Evolutionary conservation across 1,284 basidiomycete species (phyloP), one percentile per base, ranked within the genome.

Genomic region (Trichosporon sp.): DNA sequence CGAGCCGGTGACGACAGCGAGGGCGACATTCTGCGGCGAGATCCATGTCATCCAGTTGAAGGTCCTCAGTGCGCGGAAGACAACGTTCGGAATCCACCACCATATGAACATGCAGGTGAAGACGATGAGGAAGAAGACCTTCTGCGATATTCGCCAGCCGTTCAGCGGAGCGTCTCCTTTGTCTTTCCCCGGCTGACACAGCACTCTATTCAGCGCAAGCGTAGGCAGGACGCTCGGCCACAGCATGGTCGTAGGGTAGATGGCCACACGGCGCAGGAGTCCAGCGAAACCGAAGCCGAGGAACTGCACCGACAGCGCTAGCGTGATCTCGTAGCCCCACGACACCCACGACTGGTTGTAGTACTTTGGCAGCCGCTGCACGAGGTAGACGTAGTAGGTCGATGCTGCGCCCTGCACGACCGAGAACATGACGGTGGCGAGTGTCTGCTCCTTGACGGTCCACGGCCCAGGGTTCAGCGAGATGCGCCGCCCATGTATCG

Each of bases 21-120:
- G 59, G 1, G 44, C 49, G 49, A 66, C 49, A 49, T 66, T 67
- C 36, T 64, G 70, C 9, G 84, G 84, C 60, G 73, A 80, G 67
- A 86, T 85, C 85, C 85, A 86, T 65, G 83, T 83, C 14, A 85
- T 81, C 85, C 85, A 85, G 65, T 83, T 83, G 71, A 85, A 86
- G 65, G 80, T 82, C 16, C 81, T 81, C 6, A 86, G 78, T 10
- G 81, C 84, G n/a, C 56, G 59, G 49, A 76, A 74, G n/a, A 76
- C 57, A 46, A 71, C 71, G 66, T 73, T 73, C 34, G 75, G 75
- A 69, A 80, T 73, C 73, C 73, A 77, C 69, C 74, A 78, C 58
- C 69, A 73, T 27, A 65, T 27, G 27, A 65, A 34, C 27, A 64
- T 52, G 61, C 62, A 11, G 23, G 46, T n/a, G 33, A 13, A 27